Base-by-base conservation (phyloP, 176 grass and related monocot species). In the Puya raimondii region DNA sequence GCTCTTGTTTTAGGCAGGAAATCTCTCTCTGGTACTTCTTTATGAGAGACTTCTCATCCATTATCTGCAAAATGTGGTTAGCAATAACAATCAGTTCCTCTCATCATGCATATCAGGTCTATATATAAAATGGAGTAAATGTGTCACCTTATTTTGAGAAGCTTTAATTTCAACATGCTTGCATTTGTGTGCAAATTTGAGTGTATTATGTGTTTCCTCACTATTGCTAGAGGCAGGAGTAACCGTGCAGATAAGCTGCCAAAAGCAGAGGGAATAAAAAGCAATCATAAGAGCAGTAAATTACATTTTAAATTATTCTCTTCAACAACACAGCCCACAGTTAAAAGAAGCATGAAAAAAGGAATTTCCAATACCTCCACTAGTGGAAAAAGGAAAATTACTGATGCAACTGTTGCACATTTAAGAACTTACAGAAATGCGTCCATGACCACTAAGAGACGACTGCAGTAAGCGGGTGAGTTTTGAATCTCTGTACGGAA, bases 21-120 rank as follows among this genome's bases (percentile, higher is more conserved):
- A 97, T 92, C 74, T 97, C 93, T 63, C 85, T 97, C 86, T 97
- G 93, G 68, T 97, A 97, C 63, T 97, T 97, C 81, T 97, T 97
- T 85, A 97, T 97, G n/a, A 97, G 91, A 68, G 93, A 97, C 50
- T 97, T 97, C 71, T 97, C 93, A 10, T 97, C 93, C 20, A 97
- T 92, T 92, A 97, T 97, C 93, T 97, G 76, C 77, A 76, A 58
- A 6, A 68, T 48, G n/a, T 64, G 42, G 50, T 74, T 58, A 49
- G 47, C 15, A 12, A 16, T 67, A 9, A 16, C 47, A 42, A 48
- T 67, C 1, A 67, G 33, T 11, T 67, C 13, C 27, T 66, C 25
- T 16, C 10, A 15, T 15, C 13, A 67, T 67, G 27, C 16, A 11
- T 42, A 67, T 9, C 65, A 67, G 20, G 11, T 59, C 5, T 8